These are phyloP conservation scores for Fragilariopsis cylindrus DNA, from an alignment of 108 stramenopile species.

Conservation along the genomic window DNA sequence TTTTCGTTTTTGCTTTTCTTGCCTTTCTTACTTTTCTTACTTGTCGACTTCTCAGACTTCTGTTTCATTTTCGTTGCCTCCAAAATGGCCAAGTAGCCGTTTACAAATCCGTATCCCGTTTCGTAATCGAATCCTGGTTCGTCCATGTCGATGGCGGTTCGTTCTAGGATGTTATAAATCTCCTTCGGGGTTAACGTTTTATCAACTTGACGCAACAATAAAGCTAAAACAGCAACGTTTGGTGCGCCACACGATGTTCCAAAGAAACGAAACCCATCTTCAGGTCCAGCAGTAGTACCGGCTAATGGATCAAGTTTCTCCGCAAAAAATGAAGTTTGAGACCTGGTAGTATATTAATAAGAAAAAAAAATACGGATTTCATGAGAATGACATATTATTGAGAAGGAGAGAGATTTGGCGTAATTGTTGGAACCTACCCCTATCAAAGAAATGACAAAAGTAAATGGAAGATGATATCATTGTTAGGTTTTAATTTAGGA, in stretches of 20 bases:
- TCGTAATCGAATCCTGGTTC: conserved; percentile 10
- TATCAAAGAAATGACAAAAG: no score
- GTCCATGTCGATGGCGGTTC: conserved; percentile 32
- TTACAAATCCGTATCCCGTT: conserved; percentile 3
- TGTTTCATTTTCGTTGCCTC: not conserved
- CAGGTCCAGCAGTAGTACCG: no score
- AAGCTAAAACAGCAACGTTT: conserved; percentile 30
- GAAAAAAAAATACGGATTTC: not conserved
- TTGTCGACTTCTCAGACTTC: not conserved
- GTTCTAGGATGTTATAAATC: conserved; percentile 25
- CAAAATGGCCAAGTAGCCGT: not conserved
- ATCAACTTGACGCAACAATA: conserved; percentile 16
- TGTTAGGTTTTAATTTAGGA: no score
- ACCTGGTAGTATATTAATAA: no score
- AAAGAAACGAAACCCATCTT: not conserved
- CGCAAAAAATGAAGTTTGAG: no score
- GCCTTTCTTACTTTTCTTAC: not conserved
- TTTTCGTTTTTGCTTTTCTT: not conserved
- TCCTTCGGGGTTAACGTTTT: conserved; percentile 15
- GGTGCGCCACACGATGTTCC: conserved; percentile 26
- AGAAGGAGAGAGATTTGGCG: conserved; percentile 1
- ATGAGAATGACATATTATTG: conserved; percentile 9
- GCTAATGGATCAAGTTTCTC: no score
- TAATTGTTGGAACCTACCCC: not conserved
- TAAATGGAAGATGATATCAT: no score